These are phyloP conservation scores for Halophytophthora batemanensis DNA, from an alignment of 352 stramenopile genomes.

Conservation along the genomic window DNA sequence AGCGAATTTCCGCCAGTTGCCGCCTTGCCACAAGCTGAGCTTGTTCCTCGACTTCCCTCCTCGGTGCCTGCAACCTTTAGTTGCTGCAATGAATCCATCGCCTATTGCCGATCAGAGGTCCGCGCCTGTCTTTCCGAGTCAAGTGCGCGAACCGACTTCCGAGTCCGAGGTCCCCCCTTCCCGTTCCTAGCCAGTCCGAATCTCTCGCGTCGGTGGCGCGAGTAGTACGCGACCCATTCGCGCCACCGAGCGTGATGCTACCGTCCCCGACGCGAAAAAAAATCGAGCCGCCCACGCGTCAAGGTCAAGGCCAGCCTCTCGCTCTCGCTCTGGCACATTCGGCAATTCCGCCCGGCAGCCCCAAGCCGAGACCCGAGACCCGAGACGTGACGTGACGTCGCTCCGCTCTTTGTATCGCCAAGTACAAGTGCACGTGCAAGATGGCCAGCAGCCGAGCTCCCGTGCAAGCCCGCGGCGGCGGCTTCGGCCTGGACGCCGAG, in stretches of 20 bases:
- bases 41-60: too few species aligned
- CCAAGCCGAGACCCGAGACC: not conserved
- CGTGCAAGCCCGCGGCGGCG: conserved; percentile 65
- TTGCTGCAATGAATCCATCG: too few species aligned
- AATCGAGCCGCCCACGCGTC: too few species aligned
- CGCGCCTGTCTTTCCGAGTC: too few species aligned
- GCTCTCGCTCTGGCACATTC: not conserved
- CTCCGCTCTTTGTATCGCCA: not conserved
- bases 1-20: too few species aligned
- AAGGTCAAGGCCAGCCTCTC: not conserved
- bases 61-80: too few species aligned
- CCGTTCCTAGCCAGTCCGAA: too few species aligned
- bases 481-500: conserved; percentile 89
- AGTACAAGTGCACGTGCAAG: conserved; percentile 5
- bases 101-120: too few species aligned
- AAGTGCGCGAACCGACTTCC: too few species aligned
- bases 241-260: conserved; percentile 5
- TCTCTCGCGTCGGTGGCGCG: not conserved
- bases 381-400: too few species aligned
- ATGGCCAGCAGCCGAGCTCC: conserved; percentile 31
- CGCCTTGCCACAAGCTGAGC: too few species aligned
- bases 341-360: not conserved
- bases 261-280: conserved; percentile 6
- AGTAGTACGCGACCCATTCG: not conserved
- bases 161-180: too few species aligned